Evolutionary conservation across 441 rosid genomes (phyloP), one percentile per base, ranked within the genome.

Genomic region (Mallotus repandus): DNA sequence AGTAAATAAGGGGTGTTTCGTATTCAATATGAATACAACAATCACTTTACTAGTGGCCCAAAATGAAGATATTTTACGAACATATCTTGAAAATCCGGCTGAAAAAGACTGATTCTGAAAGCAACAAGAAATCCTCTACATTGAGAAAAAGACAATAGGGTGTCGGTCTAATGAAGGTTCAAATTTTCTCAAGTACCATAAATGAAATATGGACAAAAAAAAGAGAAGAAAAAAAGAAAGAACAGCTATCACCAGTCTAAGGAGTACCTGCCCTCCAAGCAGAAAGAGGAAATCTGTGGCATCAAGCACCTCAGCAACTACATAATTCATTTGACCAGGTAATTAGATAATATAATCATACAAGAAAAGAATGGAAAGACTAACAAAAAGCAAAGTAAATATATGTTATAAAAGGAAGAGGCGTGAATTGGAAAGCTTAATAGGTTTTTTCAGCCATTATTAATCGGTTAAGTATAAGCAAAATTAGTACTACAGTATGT

Each of bases 21-120:
- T 67, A 4, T 32, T 52, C 60, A 67, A 52, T 53, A 66, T 66
- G 57, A 7, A 66, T 49, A 49, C 70, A 15, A 50, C n/a, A 49
- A 66, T 25, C 56, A 9, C 43, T 16, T 21, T n/a, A 7, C 29
- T 8, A 35, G 7, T 22, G 16, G 50, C 57, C 0, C 12, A 13
- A 67, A 67, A 32, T 15, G 15, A 52, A 67, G 41, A 52, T 29
- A 50, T 67, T 45, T 43, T 22, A 66, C 35, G 12, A 64, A 6
- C 11, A 66, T 52, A 5, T 46, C 69, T 65, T 45, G 32, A 64
- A 46, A 48, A 46, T 48, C 18, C 13, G 43, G 14, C 11, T 3
- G 43, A 66, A 15, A 66, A 49, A 5, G 57, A 22, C 10, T 52
- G 59, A 25, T 67, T 0, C 2, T 18, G 21, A 15, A 25, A 22